Evolutionary conservation across 768 basidiomycete species (phyloP).

Genomic region (Piloderma croceum): DNA sequence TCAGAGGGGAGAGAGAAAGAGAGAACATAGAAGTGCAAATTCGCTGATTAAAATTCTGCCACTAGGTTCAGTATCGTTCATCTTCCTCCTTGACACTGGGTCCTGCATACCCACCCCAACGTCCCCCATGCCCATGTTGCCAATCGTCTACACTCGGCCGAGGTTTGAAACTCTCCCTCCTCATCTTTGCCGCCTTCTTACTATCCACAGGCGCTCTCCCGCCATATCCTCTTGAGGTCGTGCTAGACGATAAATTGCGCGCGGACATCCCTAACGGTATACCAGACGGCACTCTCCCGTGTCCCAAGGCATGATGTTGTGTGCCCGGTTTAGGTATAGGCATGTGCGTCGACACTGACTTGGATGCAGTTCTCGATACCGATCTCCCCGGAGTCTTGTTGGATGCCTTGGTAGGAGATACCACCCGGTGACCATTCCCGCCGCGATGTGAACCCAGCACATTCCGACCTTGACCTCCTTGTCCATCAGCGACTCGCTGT

Average conservation of each 20-base stretch:
- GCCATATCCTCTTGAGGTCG: constrained; percentile 14
- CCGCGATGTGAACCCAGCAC: constrained; percentile 38
- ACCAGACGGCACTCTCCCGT: constrained; percentile 42
- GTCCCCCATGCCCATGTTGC: constrained; percentile 25
- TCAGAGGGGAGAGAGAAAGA: too few relatives aligned
- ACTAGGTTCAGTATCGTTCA: constrained; percentile 31
- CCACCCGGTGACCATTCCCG: constrained; percentile 29
- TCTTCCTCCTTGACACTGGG: constrained; percentile 44
- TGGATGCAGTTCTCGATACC: too few relatives aligned
- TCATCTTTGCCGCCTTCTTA: constrained; percentile 47
- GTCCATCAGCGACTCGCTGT: too few relatives aligned
- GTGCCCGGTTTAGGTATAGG: constrained; percentile 46
- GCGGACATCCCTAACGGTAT: constrained; percentile 3
- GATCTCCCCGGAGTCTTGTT: too few relatives aligned
- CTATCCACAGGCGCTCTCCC: constrained; percentile 29
- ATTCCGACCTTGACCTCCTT: too few relatives aligned
- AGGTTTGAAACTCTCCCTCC: constrained; percentile 80
- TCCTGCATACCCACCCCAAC: constrained; percentile 28
- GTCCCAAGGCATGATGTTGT: constrained; percentile 51
- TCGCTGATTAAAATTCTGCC: too few relatives aligned
- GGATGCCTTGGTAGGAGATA: too few relatives aligned
- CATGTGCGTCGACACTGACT: constrained; percentile 32
- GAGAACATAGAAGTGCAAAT: too few relatives aligned
- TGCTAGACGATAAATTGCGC: constrained; percentile 15
- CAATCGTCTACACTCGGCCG: constrained; percentile 65